Percentiles rank a stretch among this genome's conserved stretches.
phyloP scores from a whole-genome alignment of 129 eudicot species.

The Centrapalus pauciflorus region DNA sequence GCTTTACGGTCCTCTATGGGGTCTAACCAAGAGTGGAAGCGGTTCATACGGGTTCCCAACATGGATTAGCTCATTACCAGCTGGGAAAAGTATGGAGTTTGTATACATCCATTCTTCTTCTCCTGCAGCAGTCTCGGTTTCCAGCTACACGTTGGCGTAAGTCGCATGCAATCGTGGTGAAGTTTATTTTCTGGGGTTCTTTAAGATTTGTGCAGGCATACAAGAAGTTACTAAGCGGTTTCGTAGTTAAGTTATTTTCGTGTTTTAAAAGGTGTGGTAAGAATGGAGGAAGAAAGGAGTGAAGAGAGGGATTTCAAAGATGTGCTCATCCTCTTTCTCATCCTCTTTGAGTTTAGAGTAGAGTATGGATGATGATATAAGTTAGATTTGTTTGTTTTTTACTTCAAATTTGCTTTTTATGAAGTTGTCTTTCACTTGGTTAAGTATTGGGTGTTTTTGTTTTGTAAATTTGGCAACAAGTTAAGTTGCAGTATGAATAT shows the following conservation, averaged over 20 bases:
- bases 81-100: conserved; percentile 90
- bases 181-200: conserved; percentile 19
- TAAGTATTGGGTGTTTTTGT: conserved; percentile 23
- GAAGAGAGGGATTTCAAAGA: conserved; percentile 68
- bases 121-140: conserved; percentile 59
- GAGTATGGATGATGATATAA: conserved; percentile 9
- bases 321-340: conserved; percentile 99
- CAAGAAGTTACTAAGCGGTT: conserved; percentile 15
- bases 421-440: conserved; percentile 22
- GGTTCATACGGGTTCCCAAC: conserved; percentile 69
- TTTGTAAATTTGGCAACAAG: conserved; percentile 20
- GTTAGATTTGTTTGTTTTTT: conserved; percentile 16
- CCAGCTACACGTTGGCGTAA: conserved; percentile 65
- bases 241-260: conserved; percentile 16
- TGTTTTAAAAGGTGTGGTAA: conserved; percentile 30
- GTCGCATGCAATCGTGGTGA: neutral
- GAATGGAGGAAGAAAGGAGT: conserved; percentile 74
- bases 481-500: conserved; percentile 18
- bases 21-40: conserved; percentile 60
- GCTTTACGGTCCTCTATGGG: conserved; percentile 95
- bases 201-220: conserved; percentile 45
- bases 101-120: conserved; percentile 76
- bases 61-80: conserved; percentile 64
- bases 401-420: conserved; percentile 11
- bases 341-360: conserved; percentile 43